These are phyloP conservation scores for Meyerozyma guilliermondii DNA, from an alignment of 1,139 yeast genomes.

Conservation along the genomic window DNA sequence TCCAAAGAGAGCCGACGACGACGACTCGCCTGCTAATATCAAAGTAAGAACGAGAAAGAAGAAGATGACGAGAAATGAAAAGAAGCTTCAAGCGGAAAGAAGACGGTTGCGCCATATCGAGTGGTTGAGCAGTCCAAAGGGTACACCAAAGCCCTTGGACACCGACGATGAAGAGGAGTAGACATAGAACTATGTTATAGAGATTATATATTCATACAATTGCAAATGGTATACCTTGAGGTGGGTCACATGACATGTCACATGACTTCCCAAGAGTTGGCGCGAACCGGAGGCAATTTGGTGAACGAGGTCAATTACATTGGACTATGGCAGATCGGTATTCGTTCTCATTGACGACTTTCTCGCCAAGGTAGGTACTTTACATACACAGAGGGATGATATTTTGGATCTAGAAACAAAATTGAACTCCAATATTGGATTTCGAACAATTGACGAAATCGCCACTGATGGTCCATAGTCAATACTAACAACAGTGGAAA, in stretches of 20 bases:
- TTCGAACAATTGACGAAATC: neutral
- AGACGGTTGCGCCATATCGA: constrained; percentile 91
- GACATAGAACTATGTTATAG: neutral
- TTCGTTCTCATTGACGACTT: constrained; percentile 93
- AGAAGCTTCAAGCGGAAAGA: constrained; percentile 87
- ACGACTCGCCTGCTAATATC: constrained; percentile 93
- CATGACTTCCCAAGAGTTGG: neutral
- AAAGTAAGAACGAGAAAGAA: constrained; percentile 89
- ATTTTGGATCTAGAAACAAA: neutral
- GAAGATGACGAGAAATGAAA: constrained; percentile 95
- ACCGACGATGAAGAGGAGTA: constrained; percentile 84
- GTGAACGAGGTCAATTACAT: neutral
- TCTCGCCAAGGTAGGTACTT: constrained; percentile 83
- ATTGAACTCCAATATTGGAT: neutral
- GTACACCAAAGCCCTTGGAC: constrained; percentile 91
- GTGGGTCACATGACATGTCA: neutral
- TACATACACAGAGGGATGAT: neutral
- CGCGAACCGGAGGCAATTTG: constrained; percentile 2
- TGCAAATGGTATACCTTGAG: neutral
- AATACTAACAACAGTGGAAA: constrained; percentile 63
- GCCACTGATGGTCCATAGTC: neutral
- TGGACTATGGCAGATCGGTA: constrained; percentile 87
- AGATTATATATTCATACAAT: neutral
- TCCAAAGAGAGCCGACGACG: constrained; percentile 54
- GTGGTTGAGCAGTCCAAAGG: constrained; percentile 95